phyloP scores from a whole-genome alignment of 2,329 filamentous ascomycete species.

The Leptodontidium sp. region DNA sequence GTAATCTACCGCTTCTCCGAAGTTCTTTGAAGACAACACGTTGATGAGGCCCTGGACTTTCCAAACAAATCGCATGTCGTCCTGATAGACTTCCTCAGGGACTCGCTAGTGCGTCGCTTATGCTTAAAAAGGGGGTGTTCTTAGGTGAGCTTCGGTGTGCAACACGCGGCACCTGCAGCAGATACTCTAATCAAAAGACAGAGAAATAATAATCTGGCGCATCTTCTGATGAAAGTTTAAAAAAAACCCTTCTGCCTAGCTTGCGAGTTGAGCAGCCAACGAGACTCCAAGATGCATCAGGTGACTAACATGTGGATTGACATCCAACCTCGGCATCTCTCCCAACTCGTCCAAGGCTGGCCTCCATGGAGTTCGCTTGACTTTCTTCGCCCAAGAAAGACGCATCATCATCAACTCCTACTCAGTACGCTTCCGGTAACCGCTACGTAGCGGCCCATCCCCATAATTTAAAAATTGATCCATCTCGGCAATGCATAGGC shows the following conservation, averaged over 20 bases:
- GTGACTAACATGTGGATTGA: not conserved
- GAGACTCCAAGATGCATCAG: not conserved
- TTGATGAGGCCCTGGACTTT: too few relatives aligned
- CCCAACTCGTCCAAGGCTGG: too few relatives aligned
- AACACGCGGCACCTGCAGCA: too few relatives aligned
- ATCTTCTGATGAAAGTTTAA: not conserved
- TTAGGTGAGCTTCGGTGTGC: too few relatives aligned
- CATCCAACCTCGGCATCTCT: conserved; percentile 2
- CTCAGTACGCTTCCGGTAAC: not conserved
- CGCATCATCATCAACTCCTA: not conserved
- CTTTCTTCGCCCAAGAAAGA: conserved; percentile 6
- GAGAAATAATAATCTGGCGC: not conserved
- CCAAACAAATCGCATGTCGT: not conserved
- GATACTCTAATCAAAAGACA: too few relatives aligned
- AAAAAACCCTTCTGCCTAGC: not conserved
- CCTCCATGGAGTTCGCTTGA: too few relatives aligned
- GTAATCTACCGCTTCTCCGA: too few relatives aligned
- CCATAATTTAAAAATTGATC: not conserved
- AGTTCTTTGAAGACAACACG: too few relatives aligned
- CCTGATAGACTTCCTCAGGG: not conserved
- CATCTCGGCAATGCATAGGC: conserved; percentile 7
- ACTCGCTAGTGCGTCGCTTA: not conserved
- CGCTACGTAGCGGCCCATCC: conserved; percentile 3
- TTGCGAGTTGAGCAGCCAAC: too few relatives aligned
- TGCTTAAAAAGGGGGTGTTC: too few relatives aligned